Percentiles rank a stretch among this genome's conserved stretches.
phyloP scores from a whole-genome alignment of 345 rosid species.

The Syzygium aqueum region DNA sequence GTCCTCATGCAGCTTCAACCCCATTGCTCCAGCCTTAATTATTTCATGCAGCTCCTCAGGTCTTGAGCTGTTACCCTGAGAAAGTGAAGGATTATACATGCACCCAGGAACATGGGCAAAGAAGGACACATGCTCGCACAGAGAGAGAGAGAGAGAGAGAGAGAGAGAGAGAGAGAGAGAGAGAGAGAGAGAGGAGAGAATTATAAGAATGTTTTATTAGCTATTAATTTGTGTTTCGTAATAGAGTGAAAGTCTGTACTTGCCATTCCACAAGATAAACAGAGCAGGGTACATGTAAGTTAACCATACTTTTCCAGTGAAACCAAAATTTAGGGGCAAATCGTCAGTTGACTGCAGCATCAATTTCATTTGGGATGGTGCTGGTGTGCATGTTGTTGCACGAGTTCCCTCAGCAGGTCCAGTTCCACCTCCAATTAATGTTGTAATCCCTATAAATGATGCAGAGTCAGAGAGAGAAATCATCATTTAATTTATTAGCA shows the following conservation, averaged over 20 bases:
- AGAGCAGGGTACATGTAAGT: background rate
- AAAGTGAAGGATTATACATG: background rate
- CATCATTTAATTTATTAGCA: background rate
- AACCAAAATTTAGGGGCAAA: slow-evolving; percentile 91
- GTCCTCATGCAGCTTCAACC: slow-evolving; percentile 94
- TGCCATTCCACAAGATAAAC: background rate
- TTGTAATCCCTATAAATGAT: slow-evolving; percentile 62
- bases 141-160: background rate
- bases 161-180: background rate
- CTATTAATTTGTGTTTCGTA: background rate
- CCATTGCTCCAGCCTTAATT: slow-evolving; percentile 95
- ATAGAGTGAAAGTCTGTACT: background rate
- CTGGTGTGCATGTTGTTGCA: slow-evolving; percentile 95
- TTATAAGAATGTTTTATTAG: background rate
- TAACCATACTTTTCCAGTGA: slow-evolving; percentile 83
- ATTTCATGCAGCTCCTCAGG: slow-evolving; percentile 71
- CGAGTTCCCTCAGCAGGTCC: slow-evolving; percentile 97
- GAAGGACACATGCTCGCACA: background rate
- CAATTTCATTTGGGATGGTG: slow-evolving; percentile 73
- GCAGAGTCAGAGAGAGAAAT: slow-evolving; percentile 2
- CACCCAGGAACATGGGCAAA: background rate
- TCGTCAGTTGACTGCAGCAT: slow-evolving; percentile 96
- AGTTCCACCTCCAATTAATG: slow-evolving; percentile 94
- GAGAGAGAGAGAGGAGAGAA: background rate
- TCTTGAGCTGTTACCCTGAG: slow-evolving; percentile 74